Evolutionary conservation across 2,329 filamentous ascomycete species (phyloP), one percentile per base, ranked within the genome.

Genomic region (Alternaria sp.): DNA sequence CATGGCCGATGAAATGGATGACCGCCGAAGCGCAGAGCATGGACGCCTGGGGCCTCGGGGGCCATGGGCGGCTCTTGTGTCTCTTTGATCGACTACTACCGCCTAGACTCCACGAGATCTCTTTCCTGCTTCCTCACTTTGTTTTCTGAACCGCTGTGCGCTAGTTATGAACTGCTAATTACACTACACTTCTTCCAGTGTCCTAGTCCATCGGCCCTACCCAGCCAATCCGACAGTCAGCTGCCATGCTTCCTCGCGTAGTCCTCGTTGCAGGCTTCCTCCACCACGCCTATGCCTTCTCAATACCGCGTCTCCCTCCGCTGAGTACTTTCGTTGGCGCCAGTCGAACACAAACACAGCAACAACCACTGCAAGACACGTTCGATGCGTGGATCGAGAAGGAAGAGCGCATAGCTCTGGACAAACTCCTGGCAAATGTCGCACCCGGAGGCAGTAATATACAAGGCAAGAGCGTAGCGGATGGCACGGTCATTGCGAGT

Each of bases 401-500:
- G 53, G 76, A 81, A 67, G 73, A 80, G 67, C 66, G 67, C 26
- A 71, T 78, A 57, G 76, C 80, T 15, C 56, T 81, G 28, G 74
- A 80, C 56, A 78, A 70, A 51, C 65, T 83, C 46, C 76, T 83
- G 11, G 80, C 77, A 32, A 83, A 83, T 58, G 73, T 83, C 36
- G 78, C 80, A 3, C 82, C 82, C 8, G 73, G 77, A n/a, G 82
- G 82, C 7, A 65, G 68, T 10, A 81, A 82, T 57, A 72, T 79
- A 2, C 57, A 68, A 52, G 77, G 75, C 3, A 59, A 69, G 30
- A 75, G 72, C 17, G 81, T 79, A 6, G 78, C 71, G 6, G 69
- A 74, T 21, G 82, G 82, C 30, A 80, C 79, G 4, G 81, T 83
- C 2, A 71, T 83, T 32, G 81, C 82, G 25, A 83, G 81, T 57